Evolutionary conservation across 2,329 filamentous ascomycete genomes (phyloP), one percentile per base, ranked within the genome.

Genomic region (Fusarium piperis): DNA sequence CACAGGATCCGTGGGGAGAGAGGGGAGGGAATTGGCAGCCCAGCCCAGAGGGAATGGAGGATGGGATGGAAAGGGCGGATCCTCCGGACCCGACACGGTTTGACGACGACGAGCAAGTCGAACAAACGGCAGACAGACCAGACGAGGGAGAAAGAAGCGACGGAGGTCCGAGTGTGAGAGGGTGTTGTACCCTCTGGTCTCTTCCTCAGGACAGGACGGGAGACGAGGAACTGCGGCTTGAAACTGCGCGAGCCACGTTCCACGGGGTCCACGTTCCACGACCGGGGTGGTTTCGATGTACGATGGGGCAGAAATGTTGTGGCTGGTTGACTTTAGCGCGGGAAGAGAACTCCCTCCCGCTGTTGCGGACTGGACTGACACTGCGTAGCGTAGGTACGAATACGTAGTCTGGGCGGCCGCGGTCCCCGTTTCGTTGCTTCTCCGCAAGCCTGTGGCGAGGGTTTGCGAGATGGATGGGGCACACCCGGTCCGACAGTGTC

Each of bases 191-290:
- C 16, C 44, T 48, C 26, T 48, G 26, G 44, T 48, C 44, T 48
- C 41, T 46, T 46, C 61, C 68, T 58, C 53, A 62, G 56, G 30
- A 35, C 51, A 44, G 18, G 20, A 57, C 18, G 20, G 26, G 28
- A 18, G 62, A 57, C 56, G 62, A 67, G 26, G 69, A 68, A 62
- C 38, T 64, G 44, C 33, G 56, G 46, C 59, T 62, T 71, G 59
- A 72, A 62, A 73, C 44, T 63, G 57, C 28, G 61, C 52, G 55
- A 71, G 70, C 71, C 71, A 73, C 67, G 71, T 68, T 73, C 67
- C 70, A 68, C 57, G n/a, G 52, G 35, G 33, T 58, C 38, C 59
- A 62, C 60, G 60, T 59, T 64, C 61, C 61, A 64, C 53, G 52
- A 62, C 52, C 41, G 38, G 60, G 52, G 52, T 44, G 52, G 39